Evolutionary conservation across 495 filamentous ascomycete genomes (phyloP).

Genomic region (Xylaria grammica): DNA sequence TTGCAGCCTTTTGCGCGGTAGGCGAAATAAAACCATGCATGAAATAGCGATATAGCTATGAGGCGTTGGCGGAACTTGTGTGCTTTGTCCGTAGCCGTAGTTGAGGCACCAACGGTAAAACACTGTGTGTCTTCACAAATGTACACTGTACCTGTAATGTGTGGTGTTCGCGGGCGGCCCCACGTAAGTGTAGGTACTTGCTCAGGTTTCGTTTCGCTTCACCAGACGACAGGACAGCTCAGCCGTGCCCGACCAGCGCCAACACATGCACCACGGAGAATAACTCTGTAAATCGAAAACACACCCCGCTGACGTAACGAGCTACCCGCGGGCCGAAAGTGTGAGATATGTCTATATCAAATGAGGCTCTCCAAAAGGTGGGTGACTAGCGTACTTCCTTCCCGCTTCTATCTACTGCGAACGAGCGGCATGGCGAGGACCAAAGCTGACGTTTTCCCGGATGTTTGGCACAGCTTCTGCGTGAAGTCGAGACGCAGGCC

Average conservation of each 20-base stretch:
- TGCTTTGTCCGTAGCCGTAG: too few relatives aligned
- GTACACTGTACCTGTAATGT: background rate
- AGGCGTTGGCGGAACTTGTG: too few relatives aligned
- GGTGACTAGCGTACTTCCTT: background rate
- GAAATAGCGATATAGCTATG: background rate
- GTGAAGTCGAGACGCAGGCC: constrained; percentile 91
- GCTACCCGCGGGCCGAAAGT: background rate
- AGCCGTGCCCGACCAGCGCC: background rate
- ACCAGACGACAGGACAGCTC: background rate
- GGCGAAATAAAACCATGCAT: background rate
- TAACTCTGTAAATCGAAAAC: background rate
- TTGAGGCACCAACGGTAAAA: too few relatives aligned
- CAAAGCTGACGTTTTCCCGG: constrained; percentile 1
- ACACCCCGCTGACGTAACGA: background rate
- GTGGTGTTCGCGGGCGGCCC: background rate
- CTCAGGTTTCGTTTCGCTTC: constrained; percentile 10
- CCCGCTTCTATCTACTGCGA: background rate
- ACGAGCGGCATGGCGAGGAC: background rate
- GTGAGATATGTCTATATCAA: constrained; percentile 86
- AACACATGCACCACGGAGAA: constrained; percentile 2
- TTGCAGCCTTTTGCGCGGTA: too few relatives aligned
- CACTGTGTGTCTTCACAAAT: background rate
- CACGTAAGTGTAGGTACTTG: background rate
- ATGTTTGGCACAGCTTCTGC: constrained; percentile 68
- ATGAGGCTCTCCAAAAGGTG: constrained; percentile 94